phyloP scores from a whole-genome alignment of 495 filamentous ascomycete species.

The Penicillium tannophilum region DNA sequence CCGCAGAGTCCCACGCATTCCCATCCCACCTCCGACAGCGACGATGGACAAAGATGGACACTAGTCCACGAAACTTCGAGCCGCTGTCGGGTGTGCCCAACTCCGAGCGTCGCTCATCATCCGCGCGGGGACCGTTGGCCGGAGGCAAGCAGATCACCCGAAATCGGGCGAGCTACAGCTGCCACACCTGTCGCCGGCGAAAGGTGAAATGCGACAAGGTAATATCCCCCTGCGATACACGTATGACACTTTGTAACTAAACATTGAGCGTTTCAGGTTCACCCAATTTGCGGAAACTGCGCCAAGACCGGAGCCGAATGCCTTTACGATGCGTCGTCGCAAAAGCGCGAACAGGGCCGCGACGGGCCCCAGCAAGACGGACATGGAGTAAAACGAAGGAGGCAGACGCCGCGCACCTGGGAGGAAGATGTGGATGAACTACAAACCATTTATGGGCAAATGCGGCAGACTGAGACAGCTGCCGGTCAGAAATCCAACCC shows the following conservation, averaged over 20 bases:
- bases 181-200: constrained; percentile 50
- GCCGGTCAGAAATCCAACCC: constrained; percentile 31
- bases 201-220: constrained; percentile 54
- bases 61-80: constrained; percentile 11
- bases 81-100: constrained; percentile 7
- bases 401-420: constrained; percentile 30
- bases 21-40: not conserved
- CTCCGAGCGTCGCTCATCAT: constrained; percentile 15
- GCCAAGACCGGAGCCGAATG: constrained; percentile 47
- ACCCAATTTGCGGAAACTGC: constrained; percentile 53
- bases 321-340: constrained; percentile 41
- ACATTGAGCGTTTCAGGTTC: constrained; percentile 28
- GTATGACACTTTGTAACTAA: not conserved
- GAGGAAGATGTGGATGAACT: constrained; percentile 43
- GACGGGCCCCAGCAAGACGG: constrained; percentile 17
- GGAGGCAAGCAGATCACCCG: constrained; percentile 49
- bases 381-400: constrained; percentile 43
- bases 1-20: constrained; percentile 5
- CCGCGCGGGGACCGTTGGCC: constrained; percentile 24
- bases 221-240: not conserved
- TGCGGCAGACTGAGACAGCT: constrained; percentile 28
- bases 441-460: constrained; percentile 41
- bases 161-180: constrained; percentile 53
- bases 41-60: constrained; percentile 26
- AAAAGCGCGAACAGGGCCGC: constrained; percentile 25